phyloP scores from a whole-genome alignment of 768 basidiomycete genomes.

The Rhodocollybia butyracea region DNA sequence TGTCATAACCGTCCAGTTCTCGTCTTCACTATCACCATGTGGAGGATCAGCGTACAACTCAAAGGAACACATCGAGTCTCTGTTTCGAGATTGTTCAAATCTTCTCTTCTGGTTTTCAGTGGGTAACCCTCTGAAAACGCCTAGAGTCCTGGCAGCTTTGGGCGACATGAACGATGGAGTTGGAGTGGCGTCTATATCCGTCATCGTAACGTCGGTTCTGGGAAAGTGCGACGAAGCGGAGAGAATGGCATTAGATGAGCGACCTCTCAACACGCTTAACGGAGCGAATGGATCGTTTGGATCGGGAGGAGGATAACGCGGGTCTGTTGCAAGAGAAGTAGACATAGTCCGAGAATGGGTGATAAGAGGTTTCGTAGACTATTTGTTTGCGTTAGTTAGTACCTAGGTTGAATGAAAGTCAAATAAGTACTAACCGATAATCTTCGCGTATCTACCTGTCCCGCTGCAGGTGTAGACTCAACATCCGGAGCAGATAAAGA shows the following conservation, averaged over 20 bases:
- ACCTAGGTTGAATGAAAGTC: background rate
- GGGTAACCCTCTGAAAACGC: background rate
- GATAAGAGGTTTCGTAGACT: background rate
- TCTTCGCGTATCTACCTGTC: background rate
- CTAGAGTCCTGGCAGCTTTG: conserved; percentile 20
- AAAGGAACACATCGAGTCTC: background rate
- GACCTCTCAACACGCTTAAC: conserved; percentile 59
- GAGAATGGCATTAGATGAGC: conserved; percentile 1
- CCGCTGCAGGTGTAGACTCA: background rate
- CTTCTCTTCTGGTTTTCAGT: background rate
- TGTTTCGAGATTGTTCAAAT: background rate
- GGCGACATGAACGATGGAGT: background rate
- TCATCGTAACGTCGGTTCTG: conserved; percentile 5
- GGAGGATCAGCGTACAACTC: conserved; percentile 4
- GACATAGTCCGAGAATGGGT: background rate
- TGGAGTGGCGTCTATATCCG: background rate
- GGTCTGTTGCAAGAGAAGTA: background rate
- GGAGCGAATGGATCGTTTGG: conserved; percentile 70
- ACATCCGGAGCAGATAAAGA: background rate
- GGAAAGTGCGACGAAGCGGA: conserved; percentile 6
- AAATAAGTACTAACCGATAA: background rate
- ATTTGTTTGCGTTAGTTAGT: background rate
- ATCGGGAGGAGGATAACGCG: conserved; percentile 63
- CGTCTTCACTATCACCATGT: background rate
- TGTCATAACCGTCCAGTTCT: background rate